Percentiles rank a stretch among this genome's conserved stretches.
Evolutionary conservation across 2,329 filamentous ascomycete genomes (phyloP).

Genomic region (Penicillium hordei): DNA sequence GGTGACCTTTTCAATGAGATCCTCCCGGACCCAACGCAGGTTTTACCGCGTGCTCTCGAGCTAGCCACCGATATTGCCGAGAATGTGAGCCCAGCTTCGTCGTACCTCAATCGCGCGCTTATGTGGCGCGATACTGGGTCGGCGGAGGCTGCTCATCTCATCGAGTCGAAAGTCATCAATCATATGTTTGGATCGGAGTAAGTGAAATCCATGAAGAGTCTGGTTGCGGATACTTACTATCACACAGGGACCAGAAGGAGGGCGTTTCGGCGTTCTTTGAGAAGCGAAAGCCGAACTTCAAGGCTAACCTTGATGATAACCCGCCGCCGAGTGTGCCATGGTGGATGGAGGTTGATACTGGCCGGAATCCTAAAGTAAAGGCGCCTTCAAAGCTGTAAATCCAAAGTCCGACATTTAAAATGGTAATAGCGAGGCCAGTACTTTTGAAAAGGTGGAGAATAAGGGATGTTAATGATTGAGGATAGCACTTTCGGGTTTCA

Average conservation of each 20-base stretch:
- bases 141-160: constrained; percentile 67
- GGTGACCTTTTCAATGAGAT: constrained; percentile 65
- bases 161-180: constrained; percentile 55
- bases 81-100: constrained; percentile 65
- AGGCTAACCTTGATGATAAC: constrained; percentile 60
- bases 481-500: not conserved
- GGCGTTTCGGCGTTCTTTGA: constrained; percentile 68
- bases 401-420: not conserved
- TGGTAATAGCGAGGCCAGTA: too few relatives aligned
- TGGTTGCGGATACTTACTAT: constrained; percentile 6
- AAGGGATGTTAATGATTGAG: not conserved
- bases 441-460: not conserved
- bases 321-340: constrained; percentile 64
- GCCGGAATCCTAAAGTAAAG: constrained; percentile 23
- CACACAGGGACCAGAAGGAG: constrained; percentile 62
- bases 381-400: constrained; percentile 27
- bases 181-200: constrained; percentile 40
- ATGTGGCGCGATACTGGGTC: constrained; percentile 58
- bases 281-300: constrained; percentile 65
- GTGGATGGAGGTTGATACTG: constrained; percentile 61
- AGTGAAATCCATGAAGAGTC: not conserved
- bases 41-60: constrained; percentile 64
- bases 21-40: constrained; percentile 57
- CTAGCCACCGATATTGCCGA: constrained; percentile 65
- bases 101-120: constrained; percentile 68